These are phyloP conservation scores for Cordyceps farinosa DNA, from an alignment of 2,329 filamentous ascomycete genomes.

Conservation along the genomic window DNA sequence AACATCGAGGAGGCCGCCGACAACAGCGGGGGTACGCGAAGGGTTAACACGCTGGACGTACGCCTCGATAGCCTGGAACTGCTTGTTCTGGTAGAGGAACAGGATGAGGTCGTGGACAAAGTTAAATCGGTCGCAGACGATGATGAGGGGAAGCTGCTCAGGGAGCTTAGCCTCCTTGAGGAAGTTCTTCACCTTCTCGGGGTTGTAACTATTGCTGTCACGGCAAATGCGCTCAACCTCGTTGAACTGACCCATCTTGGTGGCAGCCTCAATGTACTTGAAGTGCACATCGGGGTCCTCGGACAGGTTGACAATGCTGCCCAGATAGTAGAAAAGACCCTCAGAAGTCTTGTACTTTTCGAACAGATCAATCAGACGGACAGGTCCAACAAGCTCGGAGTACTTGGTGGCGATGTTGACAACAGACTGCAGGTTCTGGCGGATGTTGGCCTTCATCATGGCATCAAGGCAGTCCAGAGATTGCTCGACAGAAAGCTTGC, in stretches of 20 bases:
- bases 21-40: conserved; percentile 80
- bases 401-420: conserved; percentile 97
- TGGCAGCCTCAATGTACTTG: conserved; percentile 98
- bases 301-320: conserved; percentile 94
- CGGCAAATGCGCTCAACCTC: conserved; percentile 97
- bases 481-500: conserved; percentile 90
- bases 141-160: conserved; percentile 93
- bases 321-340: conserved; percentile 96
- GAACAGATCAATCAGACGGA: conserved; percentile 83
- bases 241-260: conserved; percentile 86
- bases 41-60: conserved; percentile 98
- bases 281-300: conserved; percentile 95
- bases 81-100: conserved; percentile 97
- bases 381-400: conserved; percentile 88
- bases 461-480: conserved; percentile 91
- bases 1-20: conserved; percentile 90
- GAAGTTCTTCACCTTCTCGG: conserved; percentile 98
- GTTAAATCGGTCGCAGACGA: conserved; percentile 98
- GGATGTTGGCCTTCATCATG: conserved; percentile 95
- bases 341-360: conserved; percentile 98
- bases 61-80: conserved; percentile 97
- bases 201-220: conserved; percentile 84
- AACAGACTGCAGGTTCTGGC: conserved; percentile 91
- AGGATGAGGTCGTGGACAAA: conserved; percentile 96
- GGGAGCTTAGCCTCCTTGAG: conserved; percentile 90